Evolutionary conservation across 177 flowering plant species (phyloP), one percentile per base, ranked within the genome.

Genomic region (Telopea speciosissima): DNA sequence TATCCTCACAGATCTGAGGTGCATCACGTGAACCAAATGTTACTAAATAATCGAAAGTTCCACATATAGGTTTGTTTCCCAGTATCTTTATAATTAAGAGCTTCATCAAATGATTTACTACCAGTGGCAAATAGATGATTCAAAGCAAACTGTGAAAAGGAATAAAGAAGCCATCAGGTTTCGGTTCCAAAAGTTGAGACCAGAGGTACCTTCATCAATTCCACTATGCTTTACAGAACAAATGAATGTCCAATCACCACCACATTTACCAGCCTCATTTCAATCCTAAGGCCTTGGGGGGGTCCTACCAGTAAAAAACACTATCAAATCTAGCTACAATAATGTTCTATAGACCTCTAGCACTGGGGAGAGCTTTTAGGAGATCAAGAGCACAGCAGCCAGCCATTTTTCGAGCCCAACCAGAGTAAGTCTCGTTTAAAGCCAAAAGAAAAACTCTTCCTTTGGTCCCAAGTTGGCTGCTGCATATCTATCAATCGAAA

Each of bases 1-100:
- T 81, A 79, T 96, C 99, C 68, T 96, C 99, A 83, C 98, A 93
- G 59, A 96, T 93, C 99, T 96, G 85, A 14, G 68, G 71, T 6
- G 71, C 49, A 71, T 9, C 69, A 74, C 65, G 73, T 64, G 26
- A 71, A 59, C 24, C 13, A 23, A 21, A 6, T 66, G 59, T 45
- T 45, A 17, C 5, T 52, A 49, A 58, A 49, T 11, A 49, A 49
- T 49, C 54, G 3, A 12, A 1, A 12, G 19, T 13, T 12, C 14
- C 11, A 44, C 49, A 44, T 49, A 12, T 11, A 49, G 13, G 54
- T 49, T 49, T 16, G 19, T 3, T 5, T 36, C 8, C 54, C 54
- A 49, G 19, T 11, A 49, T 49, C 54, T 49, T 49, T 49, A 12
- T 19, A 12, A 13, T 49, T 49, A 49, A 49, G 54, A 49, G 19